These are phyloP conservation scores for Plasmodium knowlesi DNA, from an alignment of 169 alveolate species.

Conservation along the genomic window DNA sequence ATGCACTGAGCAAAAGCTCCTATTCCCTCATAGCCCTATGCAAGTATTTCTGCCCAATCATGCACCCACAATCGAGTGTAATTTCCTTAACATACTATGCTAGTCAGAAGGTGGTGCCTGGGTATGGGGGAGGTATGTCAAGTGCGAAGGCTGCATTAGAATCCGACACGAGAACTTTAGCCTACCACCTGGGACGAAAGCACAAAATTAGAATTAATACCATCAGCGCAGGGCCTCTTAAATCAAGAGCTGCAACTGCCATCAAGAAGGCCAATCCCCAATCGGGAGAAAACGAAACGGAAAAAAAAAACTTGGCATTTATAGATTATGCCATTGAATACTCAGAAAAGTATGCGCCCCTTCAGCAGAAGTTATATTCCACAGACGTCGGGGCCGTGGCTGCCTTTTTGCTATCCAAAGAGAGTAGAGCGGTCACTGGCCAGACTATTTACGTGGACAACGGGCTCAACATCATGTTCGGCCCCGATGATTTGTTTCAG, in stretches of 20 bases:
- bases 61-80: conserved; percentile 82
- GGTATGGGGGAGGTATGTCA: conserved; percentile 90
- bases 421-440: conserved; percentile 82
- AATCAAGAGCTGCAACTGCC: conserved; percentile 86
- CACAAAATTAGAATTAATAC: conserved; percentile 84
- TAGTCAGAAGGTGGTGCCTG: conserved; percentile 81
- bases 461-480: conserved; percentile 82
- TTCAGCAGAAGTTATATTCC: conserved; percentile 74
- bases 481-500: conserved; percentile 71
- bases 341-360: conserved; percentile 81
- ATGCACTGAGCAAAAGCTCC: conserved; percentile 83
- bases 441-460: conserved; percentile 83
- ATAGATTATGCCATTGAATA: conserved; percentile 86
- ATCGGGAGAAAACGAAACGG: conserved; percentile 56
- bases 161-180: conserved; percentile 86
- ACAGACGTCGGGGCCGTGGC: conserved; percentile 83
- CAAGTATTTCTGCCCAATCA: conserved; percentile 82
- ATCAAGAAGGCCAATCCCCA: conserved; percentile 13
- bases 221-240: conserved; percentile 88
- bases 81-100: conserved; percentile 85
- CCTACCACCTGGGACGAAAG: conserved; percentile 82
- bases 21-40: conserved; percentile 85
- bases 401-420: conserved; percentile 77
- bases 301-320: conserved; percentile 81
- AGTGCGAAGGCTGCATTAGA: conserved; percentile 88